A percentile compares a stretch with the other conserved stretches of the same genome.
Evolutionary conservation across 768 basidiomycete species (phyloP).

Genomic region (Nidularia pulvinata): DNA sequence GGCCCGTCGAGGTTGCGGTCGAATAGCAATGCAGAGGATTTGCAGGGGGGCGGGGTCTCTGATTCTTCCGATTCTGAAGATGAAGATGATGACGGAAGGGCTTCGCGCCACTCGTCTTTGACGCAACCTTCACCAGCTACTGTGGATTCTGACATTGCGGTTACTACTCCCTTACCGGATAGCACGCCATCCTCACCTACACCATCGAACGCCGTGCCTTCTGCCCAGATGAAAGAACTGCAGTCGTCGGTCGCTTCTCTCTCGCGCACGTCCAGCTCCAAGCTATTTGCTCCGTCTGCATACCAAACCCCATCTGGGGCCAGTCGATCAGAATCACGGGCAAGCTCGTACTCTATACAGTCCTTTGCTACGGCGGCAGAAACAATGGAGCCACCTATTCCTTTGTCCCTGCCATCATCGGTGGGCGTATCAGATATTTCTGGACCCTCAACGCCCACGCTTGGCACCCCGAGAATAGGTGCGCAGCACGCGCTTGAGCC

Average conservation of each 20-base stretch:
- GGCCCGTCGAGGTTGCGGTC: slow-evolving; percentile 23
- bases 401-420: neutral
- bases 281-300: slow-evolving; percentile 10
- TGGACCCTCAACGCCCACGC: neutral
- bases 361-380: slow-evolving; percentile 32
- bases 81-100: neutral
- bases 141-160: neutral
- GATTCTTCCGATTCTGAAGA: neutral
- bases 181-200: neutral
- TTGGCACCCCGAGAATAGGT: too few species aligned
- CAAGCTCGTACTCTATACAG: slow-evolving; percentile 21
- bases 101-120: slow-evolving; percentile 1
- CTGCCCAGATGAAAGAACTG: neutral
- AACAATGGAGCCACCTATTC: slow-evolving; percentile 14
- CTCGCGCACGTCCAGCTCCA: neutral
- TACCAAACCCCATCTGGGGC: slow-evolving; percentile 9
- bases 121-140: neutral
- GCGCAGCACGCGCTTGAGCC: too few species aligned
- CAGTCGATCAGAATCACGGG: slow-evolving; percentile 14
- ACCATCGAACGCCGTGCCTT: neutral
- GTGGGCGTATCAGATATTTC: neutral
- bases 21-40: slow-evolving; percentile 16
- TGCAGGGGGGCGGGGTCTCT: slow-evolving; percentile 1
- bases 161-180: neutral
- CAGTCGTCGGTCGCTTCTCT: neutral